These are phyloP conservation scores for Fraxinus velutina DNA, from an alignment of 305 asterid species.

Conservation along the genomic window DNA sequence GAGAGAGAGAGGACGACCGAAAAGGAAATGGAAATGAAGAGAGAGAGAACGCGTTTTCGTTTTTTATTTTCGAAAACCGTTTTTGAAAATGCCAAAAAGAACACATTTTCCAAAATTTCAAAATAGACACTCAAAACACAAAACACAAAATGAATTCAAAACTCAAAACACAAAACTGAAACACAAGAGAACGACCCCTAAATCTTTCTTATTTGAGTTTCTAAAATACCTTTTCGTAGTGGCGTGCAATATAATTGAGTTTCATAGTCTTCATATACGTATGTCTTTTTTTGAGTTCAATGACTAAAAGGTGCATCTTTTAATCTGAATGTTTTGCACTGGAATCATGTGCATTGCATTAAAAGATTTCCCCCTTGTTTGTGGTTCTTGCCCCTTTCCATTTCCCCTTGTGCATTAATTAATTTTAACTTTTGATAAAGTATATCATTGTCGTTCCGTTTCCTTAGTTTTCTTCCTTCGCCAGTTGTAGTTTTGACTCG, in stretches of 20 bases:
- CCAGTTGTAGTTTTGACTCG: not conserved
- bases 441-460: not conserved
- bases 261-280: conserved; percentile 12
- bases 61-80: no score
- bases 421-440: not conserved
- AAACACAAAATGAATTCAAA: no score
- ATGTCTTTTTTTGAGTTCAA: not conserved
- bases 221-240: not conserved
- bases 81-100: no score
- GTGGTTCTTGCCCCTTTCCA: not conserved
- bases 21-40: no score
- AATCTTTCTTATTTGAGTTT: conserved; percentile 5
- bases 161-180: no score
- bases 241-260: not conserved
- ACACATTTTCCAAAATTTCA: no score
- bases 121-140: no score
- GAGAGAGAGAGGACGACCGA: no score
- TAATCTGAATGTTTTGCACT: not conserved
- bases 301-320: not conserved
- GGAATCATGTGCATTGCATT: not conserved
- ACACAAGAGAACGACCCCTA: no score
- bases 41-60: no score
- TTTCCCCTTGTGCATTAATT: not conserved
- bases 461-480: conserved; percentile 1
- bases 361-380: not conserved